phyloP scores from a whole-genome alignment of 257 asterid species.

The Pogostemon cablin region DNA sequence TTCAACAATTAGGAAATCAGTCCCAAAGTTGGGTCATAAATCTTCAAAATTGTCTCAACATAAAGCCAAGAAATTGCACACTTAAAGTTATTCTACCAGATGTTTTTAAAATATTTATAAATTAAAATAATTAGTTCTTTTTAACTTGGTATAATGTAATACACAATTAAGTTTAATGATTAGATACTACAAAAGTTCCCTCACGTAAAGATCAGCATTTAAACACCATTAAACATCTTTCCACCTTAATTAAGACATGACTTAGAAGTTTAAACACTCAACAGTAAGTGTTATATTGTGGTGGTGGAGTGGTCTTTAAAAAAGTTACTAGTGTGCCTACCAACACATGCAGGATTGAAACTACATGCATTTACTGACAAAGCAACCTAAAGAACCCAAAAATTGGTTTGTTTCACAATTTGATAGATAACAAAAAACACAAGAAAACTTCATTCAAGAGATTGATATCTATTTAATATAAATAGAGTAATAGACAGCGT shows the following conservation, averaged over 20 bases:
- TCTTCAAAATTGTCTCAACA: not conserved
- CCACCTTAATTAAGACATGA: not conserved
- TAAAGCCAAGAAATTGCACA: not conserved
- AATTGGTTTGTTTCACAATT: not conserved
- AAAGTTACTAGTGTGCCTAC: not conserved
- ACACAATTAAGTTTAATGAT: not conserved
- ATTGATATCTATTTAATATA: not conserved
- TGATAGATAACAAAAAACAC: conserved; percentile 2
- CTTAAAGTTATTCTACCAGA: not conserved
- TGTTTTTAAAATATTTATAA: not conserved
- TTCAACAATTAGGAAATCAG: not conserved
- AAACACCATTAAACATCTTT: not conserved
- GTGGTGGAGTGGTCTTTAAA: not conserved
- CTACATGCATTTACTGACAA: not conserved
- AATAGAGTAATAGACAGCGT: not conserved
- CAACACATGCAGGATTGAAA: conserved; percentile 1
- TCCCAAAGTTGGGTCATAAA: not conserved
- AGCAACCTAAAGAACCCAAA: conserved; percentile 12
- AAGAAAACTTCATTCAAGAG: not conserved
- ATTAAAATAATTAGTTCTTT: not conserved
- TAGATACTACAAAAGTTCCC: not conserved
- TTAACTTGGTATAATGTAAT: not conserved
- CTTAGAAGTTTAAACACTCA: not conserved
- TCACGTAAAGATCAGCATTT: not conserved
- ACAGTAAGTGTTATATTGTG: not conserved